Base-by-base conservation (phyloP, 345 rosid species). In the Corchorus olitorius region DNA sequence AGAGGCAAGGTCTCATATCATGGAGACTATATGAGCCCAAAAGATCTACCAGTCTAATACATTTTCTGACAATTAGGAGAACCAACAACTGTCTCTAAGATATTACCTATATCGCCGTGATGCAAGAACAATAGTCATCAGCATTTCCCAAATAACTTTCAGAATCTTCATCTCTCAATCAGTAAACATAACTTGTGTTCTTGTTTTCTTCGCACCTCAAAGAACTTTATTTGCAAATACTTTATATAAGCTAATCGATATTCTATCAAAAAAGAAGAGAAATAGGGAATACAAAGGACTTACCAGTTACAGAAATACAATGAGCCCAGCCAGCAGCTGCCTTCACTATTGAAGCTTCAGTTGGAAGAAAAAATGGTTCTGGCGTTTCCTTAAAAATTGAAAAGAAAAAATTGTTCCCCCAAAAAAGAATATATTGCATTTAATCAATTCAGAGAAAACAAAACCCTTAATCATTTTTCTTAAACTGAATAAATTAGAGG, bases 261-360 rank as follows among this genome's bases (percentile, higher is more conserved):
- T 53, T 58, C 77, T 27, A 19, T 45, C 17, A 22, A 37, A 58
- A 49, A 41, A 65, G 27, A 75, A 66, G 53, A 35, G 52, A 60
- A 60, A 69, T 3, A 8, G 20, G 73, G 50, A 74, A 15, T 27
- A 12, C 15, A 50, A 17, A 71, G 7, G 37, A 5, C 15, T 15
- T 75, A 89, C 94, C 97, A 77, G 93, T 89, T 8, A 87, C 89
- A 33, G 89, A 79, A n/a, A 85, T 88, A 84, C 96, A 92, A 77
- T 94, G 97, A 1, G 98, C 96, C 98, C 96, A 94, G 61, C 97
- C 90, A 61, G 97, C 88, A 53, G 91, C 88, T 52, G 94, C 97
- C 68, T 81, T 82, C 41, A 87, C 82, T 12, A 89, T 78, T 4
- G 85, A 62, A 74, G 91, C 88, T 77, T 92, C 93, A 10, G 83